These are phyloP conservation scores for Triglochin maritima DNA, from an alignment of 106 monocot species.

Conservation along the genomic window DNA sequence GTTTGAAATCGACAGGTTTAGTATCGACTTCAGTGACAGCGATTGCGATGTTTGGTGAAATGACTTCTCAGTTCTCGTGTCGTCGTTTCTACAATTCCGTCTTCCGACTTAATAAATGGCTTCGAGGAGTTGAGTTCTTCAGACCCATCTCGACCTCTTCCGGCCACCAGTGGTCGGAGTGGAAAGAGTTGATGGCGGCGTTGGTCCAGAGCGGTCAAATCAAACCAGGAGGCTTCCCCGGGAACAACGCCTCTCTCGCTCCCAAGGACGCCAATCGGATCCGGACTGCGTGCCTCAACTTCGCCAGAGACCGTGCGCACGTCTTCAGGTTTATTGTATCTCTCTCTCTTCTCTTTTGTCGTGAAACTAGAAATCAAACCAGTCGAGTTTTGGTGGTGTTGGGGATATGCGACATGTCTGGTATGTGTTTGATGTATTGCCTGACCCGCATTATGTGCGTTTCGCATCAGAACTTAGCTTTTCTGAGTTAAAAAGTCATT, in stretches of 20 bases:
- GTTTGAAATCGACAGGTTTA: no score
- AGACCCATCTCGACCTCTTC: neutral
- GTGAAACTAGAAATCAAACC: neutral
- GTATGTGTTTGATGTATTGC: conserved; percentile 4
- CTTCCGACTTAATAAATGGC: no score
- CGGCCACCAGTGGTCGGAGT: conserved; percentile 64
- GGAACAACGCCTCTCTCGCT: neutral
- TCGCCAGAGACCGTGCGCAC: conserved; percentile 40
- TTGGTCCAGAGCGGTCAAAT: conserved; percentile 49
- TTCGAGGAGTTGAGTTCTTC: no score
- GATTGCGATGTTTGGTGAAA: no score
- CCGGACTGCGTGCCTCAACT: conserved; percentile 67
- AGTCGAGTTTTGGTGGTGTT: neutral
- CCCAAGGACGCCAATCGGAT: conserved; percentile 51
- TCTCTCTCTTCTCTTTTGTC: no score
- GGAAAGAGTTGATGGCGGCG: conserved; percentile 53
- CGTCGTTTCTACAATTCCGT: no score
- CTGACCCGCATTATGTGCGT: neutral
- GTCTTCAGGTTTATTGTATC: conserved; percentile 40
- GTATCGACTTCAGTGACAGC: no score
- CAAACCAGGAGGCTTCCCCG: conserved; percentile 7
- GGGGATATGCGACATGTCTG: neutral
- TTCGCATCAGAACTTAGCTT: neutral
- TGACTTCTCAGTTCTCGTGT: no score
- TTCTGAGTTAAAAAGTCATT: neutral